Base-by-base conservation (phyloP, 148 eudicot genomes). In the Tetragonia tetragonoides region DNA sequence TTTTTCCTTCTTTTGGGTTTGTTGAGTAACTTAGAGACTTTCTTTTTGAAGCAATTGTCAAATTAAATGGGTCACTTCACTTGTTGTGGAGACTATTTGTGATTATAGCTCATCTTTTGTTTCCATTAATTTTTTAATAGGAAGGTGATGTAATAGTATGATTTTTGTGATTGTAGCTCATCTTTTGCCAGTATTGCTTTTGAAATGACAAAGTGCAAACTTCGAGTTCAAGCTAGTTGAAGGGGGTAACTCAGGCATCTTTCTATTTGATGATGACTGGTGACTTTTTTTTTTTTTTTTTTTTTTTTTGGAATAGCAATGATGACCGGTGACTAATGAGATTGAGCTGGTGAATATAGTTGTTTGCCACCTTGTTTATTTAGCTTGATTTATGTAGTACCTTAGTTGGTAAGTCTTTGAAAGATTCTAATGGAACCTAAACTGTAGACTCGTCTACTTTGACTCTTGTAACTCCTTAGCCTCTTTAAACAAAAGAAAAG, bases 151-250 rank as follows among this genome's bases (percentile, higher is more conserved):
- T n/a, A n/a, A n/a, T n/a, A n/a, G n/a, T n/a, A n/a, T n/a, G n/a
- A n/a, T 2, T 53, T 53, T 47, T 47, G 53, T 1, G 72, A 38
- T 34, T 77, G 68, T 21, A 40, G 57, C 68, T 9, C 28, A 24
- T 37, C n/a, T 46, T 57, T 18, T 42, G 75, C 20, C 21, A 28
- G 37, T 42, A 6, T 60, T 37, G 66, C 3, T n/a, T 76, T 21
- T 76, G 71, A 66, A 38, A 66, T 21, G 47, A 38, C 38, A 23
- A 41, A 44, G 10, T 68, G 53, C 51, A 68, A 42, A 66, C 7
- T 56, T 68, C 42, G 53, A 68, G 72, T 44, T 68, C 53, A 60
- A 10, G 60, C 54, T 70, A 51, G n/a, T 47, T 49, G 74, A 70
- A 49, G 61, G 61, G 59, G 53, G 9, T n/a, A 51, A 24, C 17